These are phyloP conservation scores for Tetrahymena borealis DNA, from an alignment of 73 alveolate species.

Conservation along the genomic window DNA sequence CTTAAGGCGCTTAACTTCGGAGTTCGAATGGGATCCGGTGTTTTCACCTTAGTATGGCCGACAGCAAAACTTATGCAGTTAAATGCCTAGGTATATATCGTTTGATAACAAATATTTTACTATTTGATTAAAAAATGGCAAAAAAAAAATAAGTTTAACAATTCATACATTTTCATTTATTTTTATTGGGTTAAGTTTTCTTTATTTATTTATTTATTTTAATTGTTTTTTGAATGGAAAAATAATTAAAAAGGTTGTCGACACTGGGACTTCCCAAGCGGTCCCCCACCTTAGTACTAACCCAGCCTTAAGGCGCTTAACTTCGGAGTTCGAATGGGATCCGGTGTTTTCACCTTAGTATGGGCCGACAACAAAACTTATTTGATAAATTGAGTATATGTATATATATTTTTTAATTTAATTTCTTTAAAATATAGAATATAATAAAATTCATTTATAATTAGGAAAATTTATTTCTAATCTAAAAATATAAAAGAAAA, in stretches of 20 bases:
- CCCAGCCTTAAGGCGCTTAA: constrained; percentile 99
- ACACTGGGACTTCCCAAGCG: constrained; percentile 98
- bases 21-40: constrained; percentile 99
- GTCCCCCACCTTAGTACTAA: constrained; percentile 99
- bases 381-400: no score
- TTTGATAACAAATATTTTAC: background rate
- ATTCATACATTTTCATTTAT: background rate
- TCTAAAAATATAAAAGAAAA: no score
- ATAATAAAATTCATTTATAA: no score
- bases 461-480: no score
- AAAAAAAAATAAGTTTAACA: background rate
- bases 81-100: background rate
- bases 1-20: constrained; percentile 99
- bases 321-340: constrained; percentile 99
- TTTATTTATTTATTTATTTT: no score
- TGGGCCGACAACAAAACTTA: no score
- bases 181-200: no score
- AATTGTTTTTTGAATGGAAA: no score
- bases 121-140: background rate
- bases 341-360: constrained; percentile 99
- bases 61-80: constrained; percentile 21
- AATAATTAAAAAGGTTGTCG: constrained; percentile 77
- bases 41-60: constrained; percentile 98
- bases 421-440: no score
- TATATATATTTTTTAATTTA: no score